Percentiles rank a stretch among this genome's conserved stretches.
Evolutionary conservation across 257 asterid species (phyloP).

Genomic region (Linderniella brevidens): DNA sequence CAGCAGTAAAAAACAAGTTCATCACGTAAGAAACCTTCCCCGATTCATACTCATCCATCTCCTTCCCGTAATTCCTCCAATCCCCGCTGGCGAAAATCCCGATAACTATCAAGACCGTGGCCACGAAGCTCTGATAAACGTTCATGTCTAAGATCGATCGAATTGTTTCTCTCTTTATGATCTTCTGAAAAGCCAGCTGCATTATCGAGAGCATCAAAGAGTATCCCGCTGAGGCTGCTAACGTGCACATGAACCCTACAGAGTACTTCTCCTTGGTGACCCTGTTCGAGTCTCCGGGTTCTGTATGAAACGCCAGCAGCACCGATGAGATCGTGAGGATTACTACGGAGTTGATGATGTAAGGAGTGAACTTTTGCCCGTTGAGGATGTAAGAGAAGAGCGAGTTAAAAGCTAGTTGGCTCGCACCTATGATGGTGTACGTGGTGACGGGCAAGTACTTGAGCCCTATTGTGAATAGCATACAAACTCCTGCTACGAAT

Average conservation of each 20-base stretch:
- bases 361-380: conserved; percentile 49
- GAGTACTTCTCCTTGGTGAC: background rate
- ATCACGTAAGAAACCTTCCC: conserved; percentile 39
- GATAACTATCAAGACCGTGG: background rate
- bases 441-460: conserved; percentile 48
- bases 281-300: conserved; percentile 18
- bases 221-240: background rate
- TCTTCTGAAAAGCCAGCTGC: conserved; percentile 1
- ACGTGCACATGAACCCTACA: conserved; percentile 1
- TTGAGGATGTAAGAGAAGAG: conserved; percentile 47
- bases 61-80: conserved; percentile 26
- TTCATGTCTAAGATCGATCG: background rate
- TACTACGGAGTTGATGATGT: conserved; percentile 39
- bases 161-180: conserved; percentile 1
- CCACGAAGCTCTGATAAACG: background rate
- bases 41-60: conserved; percentile 27
- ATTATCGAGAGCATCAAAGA: background rate
- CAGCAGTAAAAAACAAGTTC: conserved; percentile 40
- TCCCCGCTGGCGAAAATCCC: conserved; percentile 16
- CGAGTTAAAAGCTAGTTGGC: conserved; percentile 54
- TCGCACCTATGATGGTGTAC: conserved; percentile 32
- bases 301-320: conserved; percentile 34
- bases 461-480: conserved; percentile 38
- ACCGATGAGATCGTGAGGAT: conserved; percentile 41
- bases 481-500: conserved; percentile 20